Base-by-base conservation (phyloP, 805 yeast genomes). In the Wickerhamiella hasegawae region DNA sequence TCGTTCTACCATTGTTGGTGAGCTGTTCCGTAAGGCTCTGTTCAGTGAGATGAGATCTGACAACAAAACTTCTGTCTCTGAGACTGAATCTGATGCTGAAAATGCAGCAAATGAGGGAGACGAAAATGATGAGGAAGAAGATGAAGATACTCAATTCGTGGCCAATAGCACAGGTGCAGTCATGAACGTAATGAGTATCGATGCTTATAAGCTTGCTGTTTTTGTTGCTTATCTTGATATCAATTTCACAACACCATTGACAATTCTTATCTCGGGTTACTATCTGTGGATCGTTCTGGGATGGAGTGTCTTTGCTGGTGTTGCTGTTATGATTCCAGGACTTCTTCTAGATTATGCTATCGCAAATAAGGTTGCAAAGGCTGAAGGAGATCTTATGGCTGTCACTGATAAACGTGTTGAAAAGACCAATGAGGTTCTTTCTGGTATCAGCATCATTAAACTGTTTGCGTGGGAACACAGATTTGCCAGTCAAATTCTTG, bases 391-490 rank as follows among this genome's bases (percentile, higher is more conserved):
- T 33, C 72, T 77, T 66, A 68, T 90, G 60, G 70, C 67, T 11
- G 65, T 79, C 20, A 85, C 97, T n/a, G 98, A 90, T 56, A 72
- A 73, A 55, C 75, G 98, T 58, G 81, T 87, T 39, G 94, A 84
- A 53, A 83, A 80, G 55, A 69, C 90, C 48, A 90, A 85, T 55
- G 98, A 90, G 59, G 71, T 93, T 4, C 73, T 87, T 49, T 93
- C 79, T 58, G 76, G 87, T 44, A 87, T 87, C 44, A 70, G 97
- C 54, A 83, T 87, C 48, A 79, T 87, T 63, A 87, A 87, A 58
- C 84, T 80, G 51, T 85, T 87, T 54, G 94, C 94, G 1, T 87
- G 98, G 98, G 98, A 87, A 57, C 69, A 72, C 31, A 76, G 77
- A 47, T 87, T 87, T 53, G 74, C 71, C 45, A 71, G 75, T 34